A percentile compares a stretch with the other conserved stretches of the same genome.
These are phyloP conservation scores for Saraca asoca DNA, from an alignment of 331 rosid genomes.

Conservation along the genomic window DNA sequence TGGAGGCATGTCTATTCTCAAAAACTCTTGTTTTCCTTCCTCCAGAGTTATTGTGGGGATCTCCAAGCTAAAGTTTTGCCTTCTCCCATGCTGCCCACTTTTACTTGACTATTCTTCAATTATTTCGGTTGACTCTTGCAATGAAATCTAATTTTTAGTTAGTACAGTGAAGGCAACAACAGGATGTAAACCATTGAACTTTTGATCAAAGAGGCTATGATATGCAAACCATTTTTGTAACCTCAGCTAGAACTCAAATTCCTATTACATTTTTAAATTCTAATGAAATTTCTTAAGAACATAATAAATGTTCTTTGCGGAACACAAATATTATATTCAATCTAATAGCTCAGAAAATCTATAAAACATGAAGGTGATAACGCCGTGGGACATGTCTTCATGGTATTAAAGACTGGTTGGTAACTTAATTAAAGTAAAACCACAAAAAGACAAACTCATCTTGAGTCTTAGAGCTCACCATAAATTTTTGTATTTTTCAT, in stretches of 20 bases:
- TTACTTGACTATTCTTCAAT: conserved; percentile 49
- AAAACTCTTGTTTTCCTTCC: conserved; percentile 50
- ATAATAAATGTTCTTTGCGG: not conserved
- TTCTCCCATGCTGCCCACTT: conserved; percentile 40
- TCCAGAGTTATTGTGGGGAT: conserved; percentile 47
- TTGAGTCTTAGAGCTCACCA: too few relatives aligned
- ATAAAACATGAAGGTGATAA: too few relatives aligned
- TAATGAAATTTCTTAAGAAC: not conserved
- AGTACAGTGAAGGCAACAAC: not conserved
- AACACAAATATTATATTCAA: not conserved
- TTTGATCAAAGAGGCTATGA: not conserved
- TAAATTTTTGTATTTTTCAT: too few relatives aligned
- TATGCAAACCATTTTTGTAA: conserved; percentile 9
- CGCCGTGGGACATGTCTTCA: too few relatives aligned
- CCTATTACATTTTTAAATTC: not conserved
- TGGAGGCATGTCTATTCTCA: conserved; percentile 56
- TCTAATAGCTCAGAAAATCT: not conserved
- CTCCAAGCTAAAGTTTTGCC: conserved; percentile 43
- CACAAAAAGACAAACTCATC: too few relatives aligned
- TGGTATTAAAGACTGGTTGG: too few relatives aligned
- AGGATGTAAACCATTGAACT: not conserved
- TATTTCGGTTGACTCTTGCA: conserved; percentile 47
- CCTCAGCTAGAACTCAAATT: not conserved
- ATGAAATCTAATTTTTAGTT: too few relatives aligned
- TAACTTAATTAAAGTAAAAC: too few relatives aligned